These are phyloP conservation scores for Leersia perrieri DNA, from an alignment of 176 grass and related monocot genomes.

Conservation along the genomic window DNA sequence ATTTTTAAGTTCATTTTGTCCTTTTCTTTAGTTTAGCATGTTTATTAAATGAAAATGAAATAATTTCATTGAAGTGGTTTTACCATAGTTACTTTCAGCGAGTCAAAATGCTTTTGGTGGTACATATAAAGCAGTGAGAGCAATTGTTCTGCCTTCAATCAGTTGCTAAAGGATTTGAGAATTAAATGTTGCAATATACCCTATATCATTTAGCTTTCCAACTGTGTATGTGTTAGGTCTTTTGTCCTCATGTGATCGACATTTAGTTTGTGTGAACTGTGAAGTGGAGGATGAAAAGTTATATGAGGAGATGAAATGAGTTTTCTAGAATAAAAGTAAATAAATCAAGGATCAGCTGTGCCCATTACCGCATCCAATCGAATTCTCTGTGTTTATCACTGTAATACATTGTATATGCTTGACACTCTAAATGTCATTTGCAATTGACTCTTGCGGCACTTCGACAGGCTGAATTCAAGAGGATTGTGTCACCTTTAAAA, in stretches of 20 bases:
- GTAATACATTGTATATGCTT: not conserved
- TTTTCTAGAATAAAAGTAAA: conserved; percentile 2
- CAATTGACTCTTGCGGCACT: conserved; percentile 27
- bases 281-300: not conserved
- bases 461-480: conserved; percentile 79
- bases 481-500: conserved; percentile 79
- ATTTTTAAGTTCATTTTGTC: not conserved
- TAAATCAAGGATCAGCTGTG: conserved; percentile 6
- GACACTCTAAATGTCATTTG: not conserved
- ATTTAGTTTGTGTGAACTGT: conserved; percentile 15
- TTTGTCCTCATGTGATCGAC: not conserved
- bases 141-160: not conserved
- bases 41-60: not conserved
- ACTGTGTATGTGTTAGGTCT: not conserved
- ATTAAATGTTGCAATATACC: not conserved
- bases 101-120: not conserved
- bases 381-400: not conserved
- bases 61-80: not conserved
- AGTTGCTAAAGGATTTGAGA: conserved; percentile 10
- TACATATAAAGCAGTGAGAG: conserved; percentile 9
- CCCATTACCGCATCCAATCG: not conserved
- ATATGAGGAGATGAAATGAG: not conserved
- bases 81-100: not conserved
- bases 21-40: not conserved
- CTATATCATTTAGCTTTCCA: conserved; percentile 4